Base-by-base conservation (phyloP, 169 alveolate species). In the Cyclospora cayetanensis region DNA sequence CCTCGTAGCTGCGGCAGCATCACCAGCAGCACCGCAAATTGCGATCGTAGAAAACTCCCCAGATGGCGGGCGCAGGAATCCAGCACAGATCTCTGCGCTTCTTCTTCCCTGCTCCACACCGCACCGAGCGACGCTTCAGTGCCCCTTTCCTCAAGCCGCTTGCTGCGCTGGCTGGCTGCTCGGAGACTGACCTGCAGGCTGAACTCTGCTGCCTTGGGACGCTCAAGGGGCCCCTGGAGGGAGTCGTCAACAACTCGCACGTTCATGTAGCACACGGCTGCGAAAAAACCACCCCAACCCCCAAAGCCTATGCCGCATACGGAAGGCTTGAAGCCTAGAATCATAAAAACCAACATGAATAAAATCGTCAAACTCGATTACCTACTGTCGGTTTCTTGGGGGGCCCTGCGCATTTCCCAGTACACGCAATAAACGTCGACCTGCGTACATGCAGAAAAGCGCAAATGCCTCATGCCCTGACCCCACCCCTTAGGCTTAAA, bases 241-340 rank as follows among this genome's bases (percentile, higher is more conserved):
- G 84, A 72, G 41, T 72, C 84, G 63, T 72, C 84, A 3, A 72
- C 60, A 20, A 72, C 84, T 60, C 84, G 53, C 43, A 72, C 84
- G 84, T 72, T 72, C 84, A 72, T 72, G 84, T 72, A 72, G 84
- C 84, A 72, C 84, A 72, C 84, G 25, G 84, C 84, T 72, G 84
- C 37, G 22, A 31, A 72, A 39, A 68, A 35, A 25, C 50, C 84
- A 25, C 50, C 84, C 84, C 41, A 72, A 72, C 35, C 84, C 35
- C 53, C 35, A 72, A 72, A 72, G 63, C 84, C 84, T 72, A 39
- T 39, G n/a, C 63, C 84, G 20, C 35, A 72, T 39, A 72, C 84
- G 39, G 37, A 4, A 72, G 41, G 22, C 84, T 60, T 39, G 35
- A 39, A 7, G 18, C 31, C 82, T 25, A 39, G 41, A 72, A 72